Evolutionary conservation across 208 protist species (phyloP), one percentile per base, ranked within the genome.

Genomic region (Endotrypanum monterogeii): DNA sequence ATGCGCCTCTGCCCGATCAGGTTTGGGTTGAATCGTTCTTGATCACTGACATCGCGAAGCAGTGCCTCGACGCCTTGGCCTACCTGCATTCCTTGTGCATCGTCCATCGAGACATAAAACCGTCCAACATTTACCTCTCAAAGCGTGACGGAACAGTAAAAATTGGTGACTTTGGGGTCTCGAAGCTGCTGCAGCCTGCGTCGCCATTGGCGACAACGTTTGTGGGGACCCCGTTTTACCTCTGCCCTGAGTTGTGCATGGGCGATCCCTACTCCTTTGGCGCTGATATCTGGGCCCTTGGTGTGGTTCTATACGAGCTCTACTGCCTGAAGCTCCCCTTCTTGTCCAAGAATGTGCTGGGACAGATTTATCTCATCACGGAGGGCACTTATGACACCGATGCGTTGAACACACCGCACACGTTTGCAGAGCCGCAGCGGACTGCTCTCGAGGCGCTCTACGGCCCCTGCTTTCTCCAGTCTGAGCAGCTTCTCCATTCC

Each of bases 61-160:
- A 98, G 77, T 87, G 88, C 57, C 87, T 97, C 16, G 89, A 92
- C 30, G 96, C 80, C 1, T 76, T 98, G 3, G 82, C 82, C 7
- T 96, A 98, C 76, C 78, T 98, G 57, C 94, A 98, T 76, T 77
- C 78, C n/a, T 76, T 84, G 32, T 70, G 67, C 62, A 94, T 98
- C 51, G 56, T 98, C 25, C 96, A 98, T 78, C 88, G 96, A 50
- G 96, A 98, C 74, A 89, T 98, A 61, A 98, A 98, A 75, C 87
- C 96, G 2, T 86, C 89, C 2, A 98, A 98, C 80, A 83, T 98
- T 7, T 97, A 96, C 76, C 67, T 98, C 16, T 86, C 76, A 25
- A 79, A 87, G 35, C 44, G 35, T 18, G 75, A 73, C 48, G 87
- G 83, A 32, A 79, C 73, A 6, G 78, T 96, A 8, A 94, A 95